Evolutionary conservation across 257 asterid species (phyloP).

Genomic region (Asclepias syriaca): DNA sequence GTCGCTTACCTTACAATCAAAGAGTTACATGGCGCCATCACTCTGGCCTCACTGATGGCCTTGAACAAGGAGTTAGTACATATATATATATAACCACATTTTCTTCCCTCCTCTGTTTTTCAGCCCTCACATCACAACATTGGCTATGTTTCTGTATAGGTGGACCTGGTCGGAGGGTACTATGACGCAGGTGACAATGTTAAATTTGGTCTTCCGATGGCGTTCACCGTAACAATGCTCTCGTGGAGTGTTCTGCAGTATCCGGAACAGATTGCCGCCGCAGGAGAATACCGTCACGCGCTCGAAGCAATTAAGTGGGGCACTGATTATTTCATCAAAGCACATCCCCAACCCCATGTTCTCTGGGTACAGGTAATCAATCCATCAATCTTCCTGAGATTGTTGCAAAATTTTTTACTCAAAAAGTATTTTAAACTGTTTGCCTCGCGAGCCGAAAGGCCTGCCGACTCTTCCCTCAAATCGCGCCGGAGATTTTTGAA

Average conservation of each 20-base stretch:
- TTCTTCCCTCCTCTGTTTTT: not conserved
- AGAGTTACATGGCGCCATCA: slow-evolving; percentile 84
- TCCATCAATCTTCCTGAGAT: too few species aligned
- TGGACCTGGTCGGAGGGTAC: slow-evolving; percentile 91
- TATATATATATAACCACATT: not conserved
- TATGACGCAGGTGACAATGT: slow-evolving; percentile 92
- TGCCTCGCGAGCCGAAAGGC: slow-evolving; percentile 8
- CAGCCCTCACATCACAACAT: not conserved
- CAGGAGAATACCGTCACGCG: slow-evolving; percentile 61
- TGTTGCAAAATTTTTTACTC: not conserved
- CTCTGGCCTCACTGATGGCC: slow-evolving; percentile 93
- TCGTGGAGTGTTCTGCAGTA: slow-evolving; percentile 70
- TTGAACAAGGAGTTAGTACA: slow-evolving; percentile 69
- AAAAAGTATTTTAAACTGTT: not conserved
- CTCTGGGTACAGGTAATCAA: slow-evolving; percentile 75
- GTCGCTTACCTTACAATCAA: slow-evolving; percentile 79
- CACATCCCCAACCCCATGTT: slow-evolving; percentile 72
- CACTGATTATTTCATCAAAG: slow-evolving; percentile 87
- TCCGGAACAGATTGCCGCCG: slow-evolving; percentile 44
- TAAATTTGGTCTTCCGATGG: slow-evolving; percentile 88
- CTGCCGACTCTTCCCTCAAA: slow-evolving; percentile 23
- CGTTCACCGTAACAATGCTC: slow-evolving; percentile 70
- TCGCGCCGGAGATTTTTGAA: slow-evolving; percentile 33
- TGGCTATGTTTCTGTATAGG: slow-evolving; percentile 30
- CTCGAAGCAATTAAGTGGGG: slow-evolving; percentile 91